Conservation (phyloP, 176 grass and related monocot species). For the Oryza glaberrima region DNA sequence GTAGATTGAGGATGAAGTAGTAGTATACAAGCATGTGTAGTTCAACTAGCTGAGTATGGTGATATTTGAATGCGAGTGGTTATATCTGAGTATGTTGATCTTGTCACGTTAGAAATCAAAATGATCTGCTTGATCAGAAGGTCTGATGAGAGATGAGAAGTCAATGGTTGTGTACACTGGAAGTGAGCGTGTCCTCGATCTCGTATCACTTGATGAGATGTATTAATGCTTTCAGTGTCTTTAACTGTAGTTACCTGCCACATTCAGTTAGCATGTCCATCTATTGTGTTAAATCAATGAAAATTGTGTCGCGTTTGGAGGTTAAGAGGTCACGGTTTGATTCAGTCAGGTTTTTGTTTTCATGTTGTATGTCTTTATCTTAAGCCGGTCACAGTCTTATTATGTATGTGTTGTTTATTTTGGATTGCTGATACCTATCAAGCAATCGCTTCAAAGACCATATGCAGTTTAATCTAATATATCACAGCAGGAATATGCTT, state of each 20-base stretch:
- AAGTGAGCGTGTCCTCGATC: background rate
- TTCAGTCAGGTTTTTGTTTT: constrained; percentile 2
- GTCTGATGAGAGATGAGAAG: constrained; percentile 13
- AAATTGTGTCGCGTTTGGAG: constrained; percentile 8
- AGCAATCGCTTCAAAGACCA: constrained; percentile 33
- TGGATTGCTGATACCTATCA: background rate
- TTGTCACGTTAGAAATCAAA: background rate
- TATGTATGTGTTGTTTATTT: background rate
- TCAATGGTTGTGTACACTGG: background rate
- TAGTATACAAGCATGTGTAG: background rate
- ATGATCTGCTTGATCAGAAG: background rate
- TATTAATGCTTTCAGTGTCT: background rate
- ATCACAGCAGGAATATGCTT: constrained; percentile 4
- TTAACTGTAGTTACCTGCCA: background rate
- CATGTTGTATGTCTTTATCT: constrained; percentile 19
- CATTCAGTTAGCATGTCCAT: background rate
- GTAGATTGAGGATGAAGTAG: constrained; percentile 7
- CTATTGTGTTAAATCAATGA: background rate
- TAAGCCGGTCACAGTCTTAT: background rate
- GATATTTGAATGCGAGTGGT: background rate
- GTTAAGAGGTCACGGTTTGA: constrained; percentile 15
- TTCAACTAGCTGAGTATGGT: background rate
- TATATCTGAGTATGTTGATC: constrained; percentile 1
- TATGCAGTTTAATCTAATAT: constrained; percentile 34
- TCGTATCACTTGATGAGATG: background rate